These are phyloP conservation scores for Sporothrix pallida DNA, from an alignment of 2,329 filamentous ascomycete genomes.

Conservation along the genomic window DNA sequence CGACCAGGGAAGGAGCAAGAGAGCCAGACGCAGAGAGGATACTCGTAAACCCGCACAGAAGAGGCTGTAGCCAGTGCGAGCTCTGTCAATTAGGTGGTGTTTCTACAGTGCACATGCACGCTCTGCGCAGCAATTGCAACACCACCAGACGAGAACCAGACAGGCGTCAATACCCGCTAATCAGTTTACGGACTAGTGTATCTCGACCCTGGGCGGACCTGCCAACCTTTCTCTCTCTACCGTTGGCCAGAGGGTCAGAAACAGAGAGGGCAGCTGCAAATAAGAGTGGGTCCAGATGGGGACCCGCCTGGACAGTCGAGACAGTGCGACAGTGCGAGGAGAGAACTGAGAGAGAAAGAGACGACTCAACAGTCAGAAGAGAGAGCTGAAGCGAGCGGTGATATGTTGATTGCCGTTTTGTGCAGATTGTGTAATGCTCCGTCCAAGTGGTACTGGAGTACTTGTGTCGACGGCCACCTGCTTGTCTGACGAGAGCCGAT, in stretches of 20 bases:
- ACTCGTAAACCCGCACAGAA: too few species aligned
- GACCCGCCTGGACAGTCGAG: background rate
- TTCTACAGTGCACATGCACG: background rate
- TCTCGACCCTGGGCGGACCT: constrained; percentile 8
- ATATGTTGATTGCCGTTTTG: background rate
- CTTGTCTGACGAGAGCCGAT: background rate
- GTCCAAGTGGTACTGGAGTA: background rate
- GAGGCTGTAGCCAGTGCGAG: constrained; percentile 15
- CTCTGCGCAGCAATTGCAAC: constrained; percentile 5
- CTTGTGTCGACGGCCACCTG: background rate
- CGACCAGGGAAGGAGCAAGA: constrained; percentile 1
- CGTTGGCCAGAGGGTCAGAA: constrained; percentile 28
- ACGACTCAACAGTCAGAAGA: too few species aligned
- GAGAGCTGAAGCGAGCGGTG: too few species aligned
- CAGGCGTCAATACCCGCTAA: background rate
- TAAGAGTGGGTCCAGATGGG: background rate
- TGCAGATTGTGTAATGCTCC: background rate
- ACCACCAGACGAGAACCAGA: background rate
- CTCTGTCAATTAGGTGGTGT: background rate
- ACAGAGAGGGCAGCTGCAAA: constrained; percentile 9
- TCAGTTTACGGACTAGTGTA: constrained; percentile 9
- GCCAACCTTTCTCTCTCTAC: background rate
- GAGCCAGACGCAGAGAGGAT: background rate
- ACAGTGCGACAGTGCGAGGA: constrained; percentile 26
- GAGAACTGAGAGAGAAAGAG: background rate